Evolutionary conservation across 1,284 basidiomycete species (phyloP).

Genomic region (Somion occarium): DNA sequence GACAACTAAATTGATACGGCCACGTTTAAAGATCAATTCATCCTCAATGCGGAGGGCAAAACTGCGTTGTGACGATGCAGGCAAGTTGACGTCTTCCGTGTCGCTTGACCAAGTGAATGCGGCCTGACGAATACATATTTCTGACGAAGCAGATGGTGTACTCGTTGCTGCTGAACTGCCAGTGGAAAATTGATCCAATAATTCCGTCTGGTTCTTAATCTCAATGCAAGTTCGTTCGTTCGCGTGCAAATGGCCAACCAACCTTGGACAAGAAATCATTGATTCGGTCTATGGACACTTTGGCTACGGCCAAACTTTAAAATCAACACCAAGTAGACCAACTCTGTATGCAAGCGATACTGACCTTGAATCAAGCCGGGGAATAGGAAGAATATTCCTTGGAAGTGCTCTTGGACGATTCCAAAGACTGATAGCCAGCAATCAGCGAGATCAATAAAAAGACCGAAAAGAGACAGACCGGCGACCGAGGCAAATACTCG

Average conservation of each 20-base stretch:
- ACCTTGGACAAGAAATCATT: conserved; percentile 42
- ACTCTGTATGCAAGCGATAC: no score
- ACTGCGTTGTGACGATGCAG: conserved; percentile 23
- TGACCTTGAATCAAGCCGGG: conserved; percentile 29
- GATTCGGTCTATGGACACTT: conserved; percentile 44
- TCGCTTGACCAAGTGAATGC: conserved; percentile 37
- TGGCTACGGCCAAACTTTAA: conserved; percentile 24
- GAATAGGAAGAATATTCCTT: conserved; percentile 25
- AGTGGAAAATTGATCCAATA: conserved; percentile 41
- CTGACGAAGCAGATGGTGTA: conserved; percentile 12
- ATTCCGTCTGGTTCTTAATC: conserved; percentile 48
- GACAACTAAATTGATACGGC: conserved; percentile 57
- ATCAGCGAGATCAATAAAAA: background rate
- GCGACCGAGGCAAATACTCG: conserved; percentile 36
- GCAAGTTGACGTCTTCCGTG: conserved; percentile 20
- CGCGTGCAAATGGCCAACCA: no score
- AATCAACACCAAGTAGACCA: conserved; percentile 8
- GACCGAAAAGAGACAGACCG: conserved; percentile 15
- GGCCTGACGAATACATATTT: conserved; percentile 38
- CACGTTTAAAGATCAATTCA: conserved; percentile 53
- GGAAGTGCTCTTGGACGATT: conserved; percentile 29
- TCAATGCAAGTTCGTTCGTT: no score
- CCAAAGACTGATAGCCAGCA: conserved; percentile 28
- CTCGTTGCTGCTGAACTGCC: conserved; percentile 24
- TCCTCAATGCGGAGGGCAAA: conserved; percentile 47